Evolutionary conservation across 805 yeast genomes (phyloP).

Genomic region (Sugiyamaella valdiviana): DNA sequence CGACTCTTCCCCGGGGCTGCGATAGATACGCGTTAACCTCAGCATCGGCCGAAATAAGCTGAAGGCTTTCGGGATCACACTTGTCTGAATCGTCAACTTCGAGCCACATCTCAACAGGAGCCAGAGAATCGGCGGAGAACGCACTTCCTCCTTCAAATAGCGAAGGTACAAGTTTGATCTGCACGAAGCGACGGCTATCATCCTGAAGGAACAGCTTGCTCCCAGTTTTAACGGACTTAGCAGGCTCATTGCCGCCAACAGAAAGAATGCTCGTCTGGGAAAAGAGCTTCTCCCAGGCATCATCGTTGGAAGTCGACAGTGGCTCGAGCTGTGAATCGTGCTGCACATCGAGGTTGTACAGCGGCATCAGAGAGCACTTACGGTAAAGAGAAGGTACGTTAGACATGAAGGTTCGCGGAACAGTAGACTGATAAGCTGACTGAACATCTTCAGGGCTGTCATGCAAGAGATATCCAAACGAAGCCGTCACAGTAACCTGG

Average conservation of each 20-base stretch:
- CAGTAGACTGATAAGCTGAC: neutral
- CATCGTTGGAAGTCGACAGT: slow-evolving; percentile 2
- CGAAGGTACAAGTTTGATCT: slow-evolving; percentile 43
- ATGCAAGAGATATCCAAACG: slow-evolving; percentile 30
- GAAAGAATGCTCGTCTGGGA: slow-evolving; percentile 1
- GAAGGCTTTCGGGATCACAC: slow-evolving; percentile 37
- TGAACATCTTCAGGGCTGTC: slow-evolving; percentile 4
- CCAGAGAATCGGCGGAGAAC: slow-evolving; percentile 31
- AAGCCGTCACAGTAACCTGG: slow-evolving; percentile 25
- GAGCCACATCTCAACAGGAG: slow-evolving; percentile 55
- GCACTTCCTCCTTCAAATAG: slow-evolving; percentile 28
- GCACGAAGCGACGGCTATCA: slow-evolving; percentile 31
- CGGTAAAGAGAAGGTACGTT: slow-evolving; percentile 26
- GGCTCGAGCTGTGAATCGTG: slow-evolving; percentile 12
- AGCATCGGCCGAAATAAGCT: slow-evolving; percentile 40
- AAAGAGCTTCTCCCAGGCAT: slow-evolving; percentile 14
- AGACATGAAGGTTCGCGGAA: slow-evolving; percentile 21
- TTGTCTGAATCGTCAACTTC: slow-evolving; percentile 35
- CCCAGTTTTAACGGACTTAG: neutral
- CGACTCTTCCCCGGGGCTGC: slow-evolving; percentile 38
- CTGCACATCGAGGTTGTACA: slow-evolving; percentile 17
- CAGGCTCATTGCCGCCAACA: slow-evolving; percentile 4
- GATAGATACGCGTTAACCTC: slow-evolving; percentile 41
- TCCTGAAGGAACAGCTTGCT: neutral
- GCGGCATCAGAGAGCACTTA: slow-evolving; percentile 23